A percentile compares a stretch with the other conserved stretches of the same genome.
Evolutionary conservation across 805 yeast species (phyloP).

Genomic region (Metschnikowia noctiluminum): DNA sequence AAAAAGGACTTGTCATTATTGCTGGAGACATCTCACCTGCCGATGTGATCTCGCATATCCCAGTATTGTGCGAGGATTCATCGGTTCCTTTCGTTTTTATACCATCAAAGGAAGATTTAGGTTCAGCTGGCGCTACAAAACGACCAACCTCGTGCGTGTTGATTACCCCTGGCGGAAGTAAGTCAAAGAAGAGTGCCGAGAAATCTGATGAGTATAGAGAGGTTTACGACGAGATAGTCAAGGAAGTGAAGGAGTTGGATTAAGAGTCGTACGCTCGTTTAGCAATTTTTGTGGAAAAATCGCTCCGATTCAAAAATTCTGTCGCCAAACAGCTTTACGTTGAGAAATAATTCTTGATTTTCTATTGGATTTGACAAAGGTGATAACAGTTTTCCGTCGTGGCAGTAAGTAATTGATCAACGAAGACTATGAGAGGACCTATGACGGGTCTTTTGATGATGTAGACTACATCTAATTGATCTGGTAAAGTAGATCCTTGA

Average conservation of each 20-base stretch:
- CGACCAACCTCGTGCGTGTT: conserved; percentile 98
- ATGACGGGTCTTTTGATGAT: no score
- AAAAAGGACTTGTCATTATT: conserved; percentile 91
- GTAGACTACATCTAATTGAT: no score
- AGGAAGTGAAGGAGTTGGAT: conserved; percentile 61
- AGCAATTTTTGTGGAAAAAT: no score
- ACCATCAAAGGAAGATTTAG: conserved; percentile 97
- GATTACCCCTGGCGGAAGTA: conserved; percentile 94
- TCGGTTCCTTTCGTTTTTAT: conserved; percentile 89
- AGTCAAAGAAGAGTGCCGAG: conserved; percentile 69
- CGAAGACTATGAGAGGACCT: no score
- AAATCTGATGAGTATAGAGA: conserved; percentile 85
- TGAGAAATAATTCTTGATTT: no score
- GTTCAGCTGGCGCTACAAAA: conserved; percentile 98
- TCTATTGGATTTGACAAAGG: no score
- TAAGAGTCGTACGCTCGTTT: neutral
- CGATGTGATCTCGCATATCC: conserved; percentile 95
- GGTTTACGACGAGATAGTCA: conserved; percentile 86
- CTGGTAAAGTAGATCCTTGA: no score
- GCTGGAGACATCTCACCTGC: conserved; percentile 99
- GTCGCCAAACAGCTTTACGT: no score
- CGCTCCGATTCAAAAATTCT: no score
- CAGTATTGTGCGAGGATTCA: conserved; percentile 94
- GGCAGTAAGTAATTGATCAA: no score
- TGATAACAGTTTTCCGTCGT: no score